Base-by-base conservation (phyloP, 371 early-diverging fungal genomes). In the Coemansia sp. region DNA sequence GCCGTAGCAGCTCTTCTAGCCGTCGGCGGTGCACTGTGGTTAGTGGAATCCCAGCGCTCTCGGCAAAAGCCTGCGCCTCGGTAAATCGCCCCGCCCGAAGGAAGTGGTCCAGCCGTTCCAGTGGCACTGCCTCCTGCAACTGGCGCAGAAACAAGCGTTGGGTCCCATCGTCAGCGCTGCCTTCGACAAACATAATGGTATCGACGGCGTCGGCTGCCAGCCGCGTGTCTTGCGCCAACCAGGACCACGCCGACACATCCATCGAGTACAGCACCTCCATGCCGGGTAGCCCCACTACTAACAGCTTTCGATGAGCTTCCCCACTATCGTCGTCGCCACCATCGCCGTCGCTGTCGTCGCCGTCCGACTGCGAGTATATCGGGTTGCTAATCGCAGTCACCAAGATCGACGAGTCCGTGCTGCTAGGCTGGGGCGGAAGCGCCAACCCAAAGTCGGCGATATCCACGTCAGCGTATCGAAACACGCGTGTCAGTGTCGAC, bases 61-160 rank as follows among this genome's bases (percentile, higher is more conserved):
- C 37, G 3, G 83, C 82, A 70, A 81, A 67, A 8, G 44, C 49
- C n/a, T 69, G 67, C 2, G 84, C 84, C 32, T 76, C 82, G 1
- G 64, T 61, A 48, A 72, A 81, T 24, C 72, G 61, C n/a, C 64
- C 62, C 7, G 50, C 51, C 9, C 62, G 67, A 12, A 83, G 59
- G 24, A 83, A 69, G 36, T 66, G 62, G 10, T 66, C 49, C 36
- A 82, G 58, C 36, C 79, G 72, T 12, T 77, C 64, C 31, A 66
- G 29, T 8, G 83, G 81, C 18, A 75, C 60, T 5, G 81, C 72
- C 42, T 79, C 76, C 14, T 36, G 33, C 5, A 75, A 55, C 31
- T 50, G 38, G 9, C 76, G 76, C 49, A 72, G 12, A 43, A 34
- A 40, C 16, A 75, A 38, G 5, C 47, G 32, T 37, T 53, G 67